These are phyloP conservation scores for Pseudogymnoascus sp. DNA, from an alignment of 2,329 filamentous ascomycete genomes.

Conservation along the genomic window DNA sequence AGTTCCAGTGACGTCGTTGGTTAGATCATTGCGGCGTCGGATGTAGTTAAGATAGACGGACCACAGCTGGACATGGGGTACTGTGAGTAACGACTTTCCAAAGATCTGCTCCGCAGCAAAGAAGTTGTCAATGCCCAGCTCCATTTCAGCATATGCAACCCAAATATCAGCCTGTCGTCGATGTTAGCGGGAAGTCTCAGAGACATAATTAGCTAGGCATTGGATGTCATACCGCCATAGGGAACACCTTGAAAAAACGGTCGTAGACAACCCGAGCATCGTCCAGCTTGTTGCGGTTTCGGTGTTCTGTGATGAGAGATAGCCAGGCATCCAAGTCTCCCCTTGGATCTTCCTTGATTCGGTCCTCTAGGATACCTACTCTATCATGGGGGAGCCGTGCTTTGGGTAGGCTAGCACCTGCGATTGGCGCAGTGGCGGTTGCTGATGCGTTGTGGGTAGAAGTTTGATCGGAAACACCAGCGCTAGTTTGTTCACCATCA, in stretches of 20 bases:
- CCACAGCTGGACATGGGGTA: conserved; percentile 83
- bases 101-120: conserved; percentile 77
- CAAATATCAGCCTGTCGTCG: conserved; percentile 72
- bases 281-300: conserved; percentile 72
- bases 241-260: conserved; percentile 81
- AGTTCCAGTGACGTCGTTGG: conserved; percentile 66
- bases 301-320: conserved; percentile 76
- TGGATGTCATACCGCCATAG: conserved; percentile 68
- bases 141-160: conserved; percentile 83
- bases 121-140: conserved; percentile 79
- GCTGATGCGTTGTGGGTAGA: conserved; percentile 11
- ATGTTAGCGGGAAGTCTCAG: conserved; percentile 28
- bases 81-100: conserved; percentile 65
- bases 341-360: conserved; percentile 84
- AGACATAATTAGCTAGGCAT: conserved; percentile 15
- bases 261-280: conserved; percentile 75
- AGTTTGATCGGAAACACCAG: conserved; percentile 13
- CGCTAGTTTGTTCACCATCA: conserved; percentile 10
- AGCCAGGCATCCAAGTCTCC: conserved; percentile 92
- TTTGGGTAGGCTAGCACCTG: conserved; percentile 21
- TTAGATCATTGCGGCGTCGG: conserved; percentile 81
- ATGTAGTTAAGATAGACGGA: conserved; percentile 93
- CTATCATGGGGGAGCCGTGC: conserved; percentile 31
- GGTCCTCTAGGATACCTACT: conserved; percentile 61
- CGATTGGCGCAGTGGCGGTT: not conserved